Evolutionary conservation across 163 green algal species (phyloP).

Genomic region (Scenedesmus sp.): DNA sequence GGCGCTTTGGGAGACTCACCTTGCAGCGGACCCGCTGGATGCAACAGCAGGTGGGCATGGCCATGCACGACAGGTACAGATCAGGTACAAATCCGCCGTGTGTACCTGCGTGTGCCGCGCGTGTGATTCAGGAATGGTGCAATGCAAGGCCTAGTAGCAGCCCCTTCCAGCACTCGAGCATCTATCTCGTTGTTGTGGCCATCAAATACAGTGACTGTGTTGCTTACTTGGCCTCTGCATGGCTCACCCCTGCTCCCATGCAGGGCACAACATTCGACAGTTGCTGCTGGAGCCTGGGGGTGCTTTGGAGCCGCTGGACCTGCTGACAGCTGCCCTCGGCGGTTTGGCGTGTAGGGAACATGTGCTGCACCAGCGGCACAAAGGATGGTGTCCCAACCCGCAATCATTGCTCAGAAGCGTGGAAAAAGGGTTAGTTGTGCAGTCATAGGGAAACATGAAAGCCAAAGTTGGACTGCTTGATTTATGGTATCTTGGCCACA

Average conservation of each 20-base stretch:
- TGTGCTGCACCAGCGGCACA: slow-evolving; percentile 6
- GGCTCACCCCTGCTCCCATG: neutral
- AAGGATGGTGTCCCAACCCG: slow-evolving; percentile 40
- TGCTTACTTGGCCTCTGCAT: neutral
- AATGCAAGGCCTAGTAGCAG: too few relatives aligned
- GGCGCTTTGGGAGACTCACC: slow-evolving; percentile 71
- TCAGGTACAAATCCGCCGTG: too few relatives aligned
- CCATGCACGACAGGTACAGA: neutral
- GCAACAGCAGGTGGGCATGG: slow-evolving; percentile 52
- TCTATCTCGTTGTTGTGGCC: neutral
- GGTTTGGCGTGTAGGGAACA: neutral
- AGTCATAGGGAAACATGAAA: too few relatives aligned
- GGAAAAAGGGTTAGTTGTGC: too few relatives aligned
- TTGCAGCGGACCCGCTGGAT: slow-evolving; percentile 68
- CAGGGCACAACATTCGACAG: neutral
- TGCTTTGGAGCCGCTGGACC: slow-evolving; percentile 61
- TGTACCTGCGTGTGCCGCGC: neutral
- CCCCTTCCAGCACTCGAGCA: too few relatives aligned
- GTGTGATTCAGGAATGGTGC: neutral
- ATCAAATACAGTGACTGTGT: neutral
- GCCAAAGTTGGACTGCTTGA: too few relatives aligned
- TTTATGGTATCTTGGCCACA: too few relatives aligned
- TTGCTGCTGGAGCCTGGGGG: slow-evolving; percentile 66
- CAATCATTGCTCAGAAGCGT: slow-evolving; percentile 61
- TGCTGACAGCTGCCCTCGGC: slow-evolving; percentile 61